Conservation (phyloP, 2,329 filamentous ascomycete genomes). For the Xylariaceae sp. region DNA sequence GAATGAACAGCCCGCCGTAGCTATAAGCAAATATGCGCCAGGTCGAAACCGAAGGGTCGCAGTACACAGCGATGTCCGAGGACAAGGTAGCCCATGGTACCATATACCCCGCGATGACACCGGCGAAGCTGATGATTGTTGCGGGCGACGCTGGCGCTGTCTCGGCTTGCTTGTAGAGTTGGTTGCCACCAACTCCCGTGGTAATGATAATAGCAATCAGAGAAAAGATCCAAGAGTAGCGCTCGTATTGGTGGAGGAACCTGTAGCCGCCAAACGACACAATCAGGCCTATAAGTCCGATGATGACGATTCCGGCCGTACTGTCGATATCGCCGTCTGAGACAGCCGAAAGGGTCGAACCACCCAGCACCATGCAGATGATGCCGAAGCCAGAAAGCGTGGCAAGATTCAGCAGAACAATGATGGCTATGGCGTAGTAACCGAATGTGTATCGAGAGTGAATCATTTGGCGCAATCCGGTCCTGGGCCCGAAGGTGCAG, state of each 20-base stretch:
- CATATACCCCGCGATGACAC: conserved; percentile 11
- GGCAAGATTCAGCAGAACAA: conserved; percentile 60
- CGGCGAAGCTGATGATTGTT: conserved; percentile 7
- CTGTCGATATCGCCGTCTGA: conserved; percentile 47
- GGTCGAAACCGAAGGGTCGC: conserved; percentile 42
- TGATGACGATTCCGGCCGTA: conserved; percentile 59
- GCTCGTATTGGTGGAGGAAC: conserved; percentile 56
- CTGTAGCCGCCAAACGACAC: conserved; percentile 62
- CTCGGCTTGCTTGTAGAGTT: conserved; percentile 8
- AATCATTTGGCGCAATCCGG: conserved; percentile 64
- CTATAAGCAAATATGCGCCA: conserved; percentile 51
- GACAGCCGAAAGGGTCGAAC: conserved; percentile 56
- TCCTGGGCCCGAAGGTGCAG: conserved; percentile 57
- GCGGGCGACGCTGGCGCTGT: not conserved
- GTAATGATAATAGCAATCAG: conserved; percentile 52
- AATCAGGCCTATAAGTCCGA: conserved; percentile 53
- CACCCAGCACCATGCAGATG: conserved; percentile 60
- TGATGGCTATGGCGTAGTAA: conserved; percentile 56
- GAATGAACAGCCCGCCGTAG: conserved; percentile 44
- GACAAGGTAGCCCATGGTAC: conserved; percentile 52
- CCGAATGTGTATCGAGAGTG: conserved; percentile 63
- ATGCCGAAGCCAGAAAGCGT: conserved; percentile 63
- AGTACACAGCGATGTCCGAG: conserved; percentile 61
- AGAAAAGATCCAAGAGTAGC: conserved; percentile 56
- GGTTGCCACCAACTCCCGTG: conserved; percentile 9